Evolutionary conservation across 148 eudicot species (phyloP).

Genomic region (Nepenthes gracilis): DNA sequence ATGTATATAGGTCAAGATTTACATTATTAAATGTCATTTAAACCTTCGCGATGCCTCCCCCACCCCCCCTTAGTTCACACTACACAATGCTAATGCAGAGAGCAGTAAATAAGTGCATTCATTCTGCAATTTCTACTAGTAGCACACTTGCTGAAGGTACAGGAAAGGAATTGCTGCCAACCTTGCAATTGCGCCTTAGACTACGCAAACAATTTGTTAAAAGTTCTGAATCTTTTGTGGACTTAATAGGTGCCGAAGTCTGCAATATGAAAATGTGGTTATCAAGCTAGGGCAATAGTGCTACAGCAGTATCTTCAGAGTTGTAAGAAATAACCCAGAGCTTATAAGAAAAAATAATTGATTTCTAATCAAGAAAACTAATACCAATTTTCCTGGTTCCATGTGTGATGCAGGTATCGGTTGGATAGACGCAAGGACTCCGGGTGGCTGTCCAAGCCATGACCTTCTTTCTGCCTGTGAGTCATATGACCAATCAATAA

Average conservation of each 20-base stretch:
- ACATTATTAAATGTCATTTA: too few relatives aligned
- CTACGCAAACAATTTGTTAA: conserved; percentile 59
- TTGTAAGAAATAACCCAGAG: not conserved
- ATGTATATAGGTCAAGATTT: too few relatives aligned
- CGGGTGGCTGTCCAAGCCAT: conserved; percentile 26
- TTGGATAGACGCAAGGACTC: conserved; percentile 2
- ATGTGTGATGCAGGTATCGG: not conserved
- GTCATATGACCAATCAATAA: not conserved
- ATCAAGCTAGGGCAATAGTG: not conserved
- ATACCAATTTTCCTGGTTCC: conserved; percentile 7
- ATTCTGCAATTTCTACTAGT: not conserved
- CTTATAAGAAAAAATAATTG: not conserved
- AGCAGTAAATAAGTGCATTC: too few relatives aligned
- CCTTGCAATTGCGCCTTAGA: conserved; percentile 66
- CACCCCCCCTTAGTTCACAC: too few relatives aligned
- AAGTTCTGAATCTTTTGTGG: conserved; percentile 26
- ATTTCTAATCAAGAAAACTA: conserved; percentile 3
- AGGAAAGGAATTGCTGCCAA: conserved; percentile 1
- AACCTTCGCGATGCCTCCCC: too few relatives aligned
- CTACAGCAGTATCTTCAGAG: too few relatives aligned
- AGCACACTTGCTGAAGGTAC: not conserved
- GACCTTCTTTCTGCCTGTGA: conserved; percentile 54
- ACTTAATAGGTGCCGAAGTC: conserved; percentile 14
- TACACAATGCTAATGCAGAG: too few relatives aligned
- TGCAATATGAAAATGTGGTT: conserved; percentile 1